Evolutionary conservation across 441 rosid species (phyloP).

Genomic region (Pelargonium australe): DNA sequence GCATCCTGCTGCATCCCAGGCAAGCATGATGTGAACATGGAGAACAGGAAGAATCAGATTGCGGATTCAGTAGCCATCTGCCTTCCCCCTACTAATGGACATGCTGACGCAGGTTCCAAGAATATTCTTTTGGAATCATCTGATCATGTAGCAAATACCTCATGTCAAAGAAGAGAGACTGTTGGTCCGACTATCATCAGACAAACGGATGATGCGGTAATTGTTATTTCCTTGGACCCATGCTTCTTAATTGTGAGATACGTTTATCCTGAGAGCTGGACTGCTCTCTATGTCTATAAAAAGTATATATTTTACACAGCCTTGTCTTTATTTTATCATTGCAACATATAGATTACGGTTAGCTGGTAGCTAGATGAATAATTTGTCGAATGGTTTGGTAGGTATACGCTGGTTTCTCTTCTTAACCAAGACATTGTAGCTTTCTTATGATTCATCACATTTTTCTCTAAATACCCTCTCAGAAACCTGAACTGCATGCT

Average conservation of each 20-base stretch:
- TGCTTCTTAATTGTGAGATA: background rate
- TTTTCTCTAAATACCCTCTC: background rate
- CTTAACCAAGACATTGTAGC: background rate
- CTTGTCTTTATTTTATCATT: background rate
- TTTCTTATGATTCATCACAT: background rate
- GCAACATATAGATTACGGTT: background rate
- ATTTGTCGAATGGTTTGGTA: background rate
- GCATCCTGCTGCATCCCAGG: conserved; percentile 30
- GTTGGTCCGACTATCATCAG: conserved; percentile 22
- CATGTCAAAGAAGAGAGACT: conserved; percentile 30
- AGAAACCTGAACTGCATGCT: too few relatives aligned
- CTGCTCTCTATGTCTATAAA: too few relatives aligned
- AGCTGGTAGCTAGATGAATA: background rate
- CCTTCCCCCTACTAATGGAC: conserved; percentile 27
- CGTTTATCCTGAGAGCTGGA: background rate
- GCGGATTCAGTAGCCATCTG: conserved; percentile 29
- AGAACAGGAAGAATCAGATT: conserved; percentile 30
- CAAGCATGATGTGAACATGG: conserved; percentile 33
- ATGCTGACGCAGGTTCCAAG: conserved; percentile 18
- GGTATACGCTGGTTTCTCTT: background rate
- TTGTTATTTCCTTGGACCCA: conserved; percentile 14
- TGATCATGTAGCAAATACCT: conserved; percentile 23
- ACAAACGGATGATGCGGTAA: conserved; percentile 41
- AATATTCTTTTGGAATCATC: conserved; percentile 24
- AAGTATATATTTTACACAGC: background rate